phyloP scores from a whole-genome alignment of 805 yeast species.

The Teunomyces panamensis region DNA sequence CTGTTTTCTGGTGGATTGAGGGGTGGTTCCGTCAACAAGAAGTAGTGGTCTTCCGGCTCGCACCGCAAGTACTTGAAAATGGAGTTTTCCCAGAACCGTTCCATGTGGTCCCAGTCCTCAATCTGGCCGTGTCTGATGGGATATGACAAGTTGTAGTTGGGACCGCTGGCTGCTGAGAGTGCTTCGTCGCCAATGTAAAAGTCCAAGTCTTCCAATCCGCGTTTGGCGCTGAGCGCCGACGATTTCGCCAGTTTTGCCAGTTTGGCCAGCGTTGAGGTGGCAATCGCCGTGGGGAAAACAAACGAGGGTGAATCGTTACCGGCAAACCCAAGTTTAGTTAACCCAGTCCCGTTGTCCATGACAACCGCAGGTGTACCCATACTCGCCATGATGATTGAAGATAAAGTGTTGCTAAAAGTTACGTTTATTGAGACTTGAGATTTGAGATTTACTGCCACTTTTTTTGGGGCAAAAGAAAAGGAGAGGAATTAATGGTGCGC shows the following conservation, averaged over 20 bases:
- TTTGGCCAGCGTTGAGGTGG: slow-evolving; percentile 60
- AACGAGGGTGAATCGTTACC: slow-evolving; percentile 98
- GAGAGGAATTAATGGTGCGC: background rate
- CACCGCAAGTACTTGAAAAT: slow-evolving; percentile 94
- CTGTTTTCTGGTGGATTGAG: slow-evolving; percentile 99
- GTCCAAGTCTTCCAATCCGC: slow-evolving; percentile 92
- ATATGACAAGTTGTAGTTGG: slow-evolving; percentile 80
- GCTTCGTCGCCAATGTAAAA: slow-evolving; percentile 97
- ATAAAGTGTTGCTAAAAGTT: no score
- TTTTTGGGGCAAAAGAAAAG: background rate
- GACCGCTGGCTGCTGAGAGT: slow-evolving; percentile 83
- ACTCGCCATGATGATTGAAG: slow-evolving; percentile 46
- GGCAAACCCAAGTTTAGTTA: slow-evolving; percentile 96
- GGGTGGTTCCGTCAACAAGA: slow-evolving; percentile 95
- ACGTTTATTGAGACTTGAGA: no score
- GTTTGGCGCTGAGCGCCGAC: slow-evolving; percentile 57
- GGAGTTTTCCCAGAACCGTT: slow-evolving; percentile 96
- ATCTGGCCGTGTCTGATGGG: slow-evolving; percentile 98
- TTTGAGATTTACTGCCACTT: background rate
- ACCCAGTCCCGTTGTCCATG: slow-evolving; percentile 98
- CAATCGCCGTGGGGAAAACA: slow-evolving; percentile 95
- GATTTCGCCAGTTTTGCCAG: slow-evolving; percentile 31
- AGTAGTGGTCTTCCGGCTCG: slow-evolving; percentile 98
- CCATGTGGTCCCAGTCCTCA: slow-evolving; percentile 99
- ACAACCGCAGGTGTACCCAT: slow-evolving; percentile 89